These are phyloP conservation scores for Microstegium vimineum DNA, from an alignment of 176 grass and related monocot species.

Conservation along the genomic window DNA sequence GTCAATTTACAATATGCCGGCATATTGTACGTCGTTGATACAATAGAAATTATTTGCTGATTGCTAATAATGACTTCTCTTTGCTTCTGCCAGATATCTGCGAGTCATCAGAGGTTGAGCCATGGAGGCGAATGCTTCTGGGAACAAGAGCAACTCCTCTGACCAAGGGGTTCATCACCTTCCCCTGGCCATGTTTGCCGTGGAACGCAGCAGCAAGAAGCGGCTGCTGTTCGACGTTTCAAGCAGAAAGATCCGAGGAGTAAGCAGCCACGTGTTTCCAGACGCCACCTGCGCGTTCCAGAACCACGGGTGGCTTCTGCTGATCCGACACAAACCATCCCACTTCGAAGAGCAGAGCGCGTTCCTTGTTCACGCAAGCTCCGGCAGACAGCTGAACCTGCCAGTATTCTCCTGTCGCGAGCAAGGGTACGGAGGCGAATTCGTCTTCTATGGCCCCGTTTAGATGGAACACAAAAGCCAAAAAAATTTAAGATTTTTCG, in stretches of 20 bases:
- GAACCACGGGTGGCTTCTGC: slow-evolving; percentile 19
- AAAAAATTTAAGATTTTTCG: too few species aligned
- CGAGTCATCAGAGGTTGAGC: not conserved
- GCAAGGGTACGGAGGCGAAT: not conserved
- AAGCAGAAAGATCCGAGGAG: not conserved
- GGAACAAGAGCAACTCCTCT: not conserved
- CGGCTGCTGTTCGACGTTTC: slow-evolving; percentile 8
- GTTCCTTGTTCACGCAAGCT: not conserved
- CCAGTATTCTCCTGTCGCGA: not conserved
- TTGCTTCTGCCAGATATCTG: not conserved
- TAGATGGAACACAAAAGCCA: too few species aligned
- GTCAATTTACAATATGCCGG: too few species aligned
- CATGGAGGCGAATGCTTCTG: not conserved
- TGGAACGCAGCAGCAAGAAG: not conserved
- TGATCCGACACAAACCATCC: not conserved
- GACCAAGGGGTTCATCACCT: not conserved
- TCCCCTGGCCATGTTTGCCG: slow-evolving; percentile 7
- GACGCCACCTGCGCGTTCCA: slow-evolving; percentile 1
- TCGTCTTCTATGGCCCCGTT: too few species aligned
- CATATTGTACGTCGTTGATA: too few species aligned
- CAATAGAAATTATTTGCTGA: too few species aligned
- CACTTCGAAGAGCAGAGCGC: not conserved
- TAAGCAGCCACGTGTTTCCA: not conserved
- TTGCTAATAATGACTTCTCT: too few species aligned
- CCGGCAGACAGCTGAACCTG: not conserved